Evolutionary conservation across 1,139 yeast species (phyloP).

Genomic region (Yamadazyma buinensis): DNA sequence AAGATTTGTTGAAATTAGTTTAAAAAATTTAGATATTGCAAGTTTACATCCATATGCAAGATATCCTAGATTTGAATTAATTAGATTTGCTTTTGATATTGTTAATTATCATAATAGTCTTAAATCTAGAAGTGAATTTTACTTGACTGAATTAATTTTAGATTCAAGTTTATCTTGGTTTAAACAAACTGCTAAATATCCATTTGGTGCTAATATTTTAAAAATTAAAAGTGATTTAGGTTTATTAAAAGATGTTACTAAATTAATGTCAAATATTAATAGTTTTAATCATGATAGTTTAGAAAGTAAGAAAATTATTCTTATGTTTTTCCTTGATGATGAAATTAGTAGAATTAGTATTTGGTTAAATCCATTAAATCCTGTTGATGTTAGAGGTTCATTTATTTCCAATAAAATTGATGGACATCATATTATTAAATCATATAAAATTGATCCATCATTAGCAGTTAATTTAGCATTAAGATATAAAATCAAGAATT

Average conservation of each 20-base stretch:
- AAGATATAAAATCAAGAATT: slow-evolving; percentile 46
- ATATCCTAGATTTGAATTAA: slow-evolving; percentile 67
- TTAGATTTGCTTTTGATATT: slow-evolving; percentile 65
- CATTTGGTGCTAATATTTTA: slow-evolving; percentile 79
- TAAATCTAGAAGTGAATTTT: slow-evolving; percentile 42
- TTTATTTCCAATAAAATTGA: slow-evolving; percentile 29
- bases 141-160: slow-evolving; percentile 51
- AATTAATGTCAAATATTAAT: slow-evolving; percentile 21
- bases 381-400: slow-evolving; percentile 38
- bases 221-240: slow-evolving; percentile 68
- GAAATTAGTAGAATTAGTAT: slow-evolving; percentile 70
- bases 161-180: slow-evolving; percentile 82
- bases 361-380: slow-evolving; percentile 74
- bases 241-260: slow-evolving; percentile 52
- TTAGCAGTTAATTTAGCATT: slow-evolving; percentile 70
- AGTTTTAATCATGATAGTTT: slow-evolving; percentile 21
- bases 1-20: slow-evolving; percentile 54
- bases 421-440: slow-evolving; percentile 39
- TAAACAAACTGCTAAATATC: slow-evolving; percentile 57
- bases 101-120: slow-evolving; percentile 51
- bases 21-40: slow-evolving; percentile 53
- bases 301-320: slow-evolving; percentile 46
- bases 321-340: slow-evolving; percentile 64
- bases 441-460: slow-evolving; percentile 67
- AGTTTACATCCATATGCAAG: slow-evolving; percentile 83